These are phyloP conservation scores for Septoria petroselini DNA, from an alignment of 2,329 filamentous ascomycete species.

Conservation along the genomic window DNA sequence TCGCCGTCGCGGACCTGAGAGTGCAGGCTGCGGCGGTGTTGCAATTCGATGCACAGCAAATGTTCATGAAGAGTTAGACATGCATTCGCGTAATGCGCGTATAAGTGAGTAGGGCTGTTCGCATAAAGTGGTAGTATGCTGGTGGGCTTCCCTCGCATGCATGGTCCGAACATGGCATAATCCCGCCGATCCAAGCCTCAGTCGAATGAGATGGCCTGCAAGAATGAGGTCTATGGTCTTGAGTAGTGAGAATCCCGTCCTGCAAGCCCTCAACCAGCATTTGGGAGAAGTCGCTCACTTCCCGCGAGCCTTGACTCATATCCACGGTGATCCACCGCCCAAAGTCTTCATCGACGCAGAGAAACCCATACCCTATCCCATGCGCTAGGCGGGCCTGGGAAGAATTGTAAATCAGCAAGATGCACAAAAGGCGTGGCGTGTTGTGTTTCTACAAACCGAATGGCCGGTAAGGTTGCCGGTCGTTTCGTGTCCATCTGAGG, in stretches of 20 bases:
- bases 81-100: too few species aligned
- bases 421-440: constrained; percentile 1
- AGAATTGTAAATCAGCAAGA: not conserved
- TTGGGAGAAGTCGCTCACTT: not conserved
- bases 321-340: constrained; percentile 7
- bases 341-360: not conserved
- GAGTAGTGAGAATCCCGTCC: not conserved
- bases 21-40: too few species aligned
- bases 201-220: too few species aligned
- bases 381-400: not conserved
- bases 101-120: too few species aligned
- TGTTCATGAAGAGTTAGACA: too few species aligned
- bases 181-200: too few species aligned
- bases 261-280: not conserved
- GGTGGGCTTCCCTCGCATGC: too few species aligned
- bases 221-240: not conserved
- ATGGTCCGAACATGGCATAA: too few species aligned
- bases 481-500: not conserved
- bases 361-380: not conserved
- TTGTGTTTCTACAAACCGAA: too few species aligned
- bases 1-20: too few species aligned
- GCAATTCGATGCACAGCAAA: too few species aligned
- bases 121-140: too few species aligned
- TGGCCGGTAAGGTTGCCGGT: constrained; percentile 2
- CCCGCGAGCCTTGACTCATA: not conserved